A percentile compares a stretch with the other conserved stretches of the same genome.
Evolutionary conservation across 257 asterid genomes (phyloP).

Genomic region (Ligustrum vulgare): DNA sequence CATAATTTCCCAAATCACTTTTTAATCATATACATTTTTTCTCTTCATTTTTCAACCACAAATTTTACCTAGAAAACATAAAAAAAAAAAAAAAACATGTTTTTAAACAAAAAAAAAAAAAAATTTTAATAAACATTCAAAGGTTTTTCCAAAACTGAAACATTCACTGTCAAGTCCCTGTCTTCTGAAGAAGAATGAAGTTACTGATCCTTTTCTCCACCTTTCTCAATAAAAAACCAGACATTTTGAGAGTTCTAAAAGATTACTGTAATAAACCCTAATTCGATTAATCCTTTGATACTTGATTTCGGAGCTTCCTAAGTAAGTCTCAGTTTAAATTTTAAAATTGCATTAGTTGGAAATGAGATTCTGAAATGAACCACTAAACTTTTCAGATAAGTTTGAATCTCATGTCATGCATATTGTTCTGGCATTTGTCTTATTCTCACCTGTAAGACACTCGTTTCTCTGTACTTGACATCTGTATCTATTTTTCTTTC

Average conservation of each 20-base stretch:
- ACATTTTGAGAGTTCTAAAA: conserved; percentile 2
- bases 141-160: neutral
- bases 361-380: conserved; percentile 17
- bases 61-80: no score
- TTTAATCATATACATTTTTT: no score
- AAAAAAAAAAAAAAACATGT: no score
- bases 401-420: neutral
- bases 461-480: conserved; percentile 31
- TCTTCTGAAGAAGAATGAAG: conserved; percentile 14
- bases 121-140: no score
- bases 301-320: conserved; percentile 2
- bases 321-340: neutral
- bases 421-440: conserved; percentile 26
- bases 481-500: conserved; percentile 20
- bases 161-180: conserved; percentile 26
- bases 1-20: no score
- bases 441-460: conserved; percentile 22
- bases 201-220: conserved; percentile 26
- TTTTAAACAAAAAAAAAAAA: no score
- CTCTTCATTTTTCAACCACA: no score
- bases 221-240: conserved; percentile 28
- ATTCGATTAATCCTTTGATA: neutral
- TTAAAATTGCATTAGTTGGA: neutral
- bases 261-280: conserved; percentile 4
- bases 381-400: neutral